Evolutionary conservation across 371 early-diverging fungal genomes (phyloP).

Genomic region (Nosema granulosis): DNA sequence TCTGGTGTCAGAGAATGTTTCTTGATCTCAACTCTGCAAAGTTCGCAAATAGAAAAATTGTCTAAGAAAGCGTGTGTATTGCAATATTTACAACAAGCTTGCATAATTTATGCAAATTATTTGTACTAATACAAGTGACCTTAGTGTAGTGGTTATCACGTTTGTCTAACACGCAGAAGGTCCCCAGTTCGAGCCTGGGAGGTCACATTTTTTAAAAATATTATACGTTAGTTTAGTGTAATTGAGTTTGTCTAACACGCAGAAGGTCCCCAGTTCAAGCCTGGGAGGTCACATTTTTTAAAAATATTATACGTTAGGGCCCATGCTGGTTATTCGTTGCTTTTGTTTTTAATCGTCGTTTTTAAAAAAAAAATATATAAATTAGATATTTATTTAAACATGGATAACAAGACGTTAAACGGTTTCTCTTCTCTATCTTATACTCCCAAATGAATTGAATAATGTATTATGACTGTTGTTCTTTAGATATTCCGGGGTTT

Average conservation of each 20-base stretch:
- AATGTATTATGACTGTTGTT: too few species aligned
- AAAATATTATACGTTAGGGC: constrained; percentile 69
- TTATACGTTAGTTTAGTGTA: constrained; percentile 75
- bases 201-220: constrained; percentile 65
- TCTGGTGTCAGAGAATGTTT: background rate
- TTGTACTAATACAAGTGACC: constrained; percentile 68
- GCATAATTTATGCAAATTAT: background rate
- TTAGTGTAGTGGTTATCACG: constrained; percentile 84
- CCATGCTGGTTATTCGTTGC: too few species aligned
- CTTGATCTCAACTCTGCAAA: background rate
- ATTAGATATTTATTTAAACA: too few species aligned
- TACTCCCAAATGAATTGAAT: too few species aligned
- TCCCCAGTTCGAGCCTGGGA: constrained; percentile 74
- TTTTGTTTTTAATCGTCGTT: too few species aligned
- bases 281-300: constrained; percentile 69
- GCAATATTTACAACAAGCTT: background rate
- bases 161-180: constrained; percentile 82
- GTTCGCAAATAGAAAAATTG: background rate
- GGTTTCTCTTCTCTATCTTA: too few species aligned
- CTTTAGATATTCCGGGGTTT: too few species aligned
- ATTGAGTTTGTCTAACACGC: constrained; percentile 84
- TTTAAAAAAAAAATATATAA: too few species aligned
- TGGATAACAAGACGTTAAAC: too few species aligned
- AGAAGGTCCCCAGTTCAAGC: constrained; percentile 76
- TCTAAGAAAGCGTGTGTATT: background rate